Base-by-base conservation (phyloP, 1,284 basidiomycete species). In the Tilletia caries region DNA sequence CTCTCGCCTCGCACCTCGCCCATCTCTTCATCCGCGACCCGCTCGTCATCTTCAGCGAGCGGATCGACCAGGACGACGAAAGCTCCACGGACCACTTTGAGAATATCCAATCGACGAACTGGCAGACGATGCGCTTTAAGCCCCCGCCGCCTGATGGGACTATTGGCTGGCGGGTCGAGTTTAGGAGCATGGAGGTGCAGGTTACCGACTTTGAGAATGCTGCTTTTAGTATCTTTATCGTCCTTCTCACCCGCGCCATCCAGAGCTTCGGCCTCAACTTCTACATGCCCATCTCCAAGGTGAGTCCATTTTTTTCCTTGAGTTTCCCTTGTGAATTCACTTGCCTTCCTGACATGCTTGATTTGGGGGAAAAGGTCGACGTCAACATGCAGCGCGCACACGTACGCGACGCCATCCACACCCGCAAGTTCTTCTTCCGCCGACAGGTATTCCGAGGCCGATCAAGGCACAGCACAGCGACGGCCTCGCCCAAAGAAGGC, bases 121-220 rank as follows among this genome's bases (percentile, higher is more conserved):
- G 96, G 96, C 96, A 98, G 85, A 98, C 96, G 0, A 87, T 99
- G 68, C 89, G 96, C 37, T 98, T 99, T 88, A 99, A 99, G 84
- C 96, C 96, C 4, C 96, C 96, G 6, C 82, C 80, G 44, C 90
- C 91, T 1, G 90, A 92, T 69, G 93, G 93, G 1, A 83, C 89
- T 23, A 98, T 98, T 70, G 96, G 96, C 33, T 99, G 96, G 96
- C 88, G 96, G 54, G 95, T 98, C 23, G 96, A 99, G 84, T 98
- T 99, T 85, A 88, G 96, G 65, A 92, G 91, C 79, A 98, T 98
- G 96, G 96, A 99, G 84, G 93, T 98, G 2, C 96, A 98, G 83
- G 88, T 96, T 79, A 98, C 96, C 25, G 96, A 98, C 85, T 99
- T 95, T 83, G 96, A 98, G 86, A 99, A 98, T 83, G 96, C 96